These are phyloP conservation scores for Verticillium longisporum DNA, from an alignment of 2,329 filamentous ascomycete species.

Conservation along the genomic window DNA sequence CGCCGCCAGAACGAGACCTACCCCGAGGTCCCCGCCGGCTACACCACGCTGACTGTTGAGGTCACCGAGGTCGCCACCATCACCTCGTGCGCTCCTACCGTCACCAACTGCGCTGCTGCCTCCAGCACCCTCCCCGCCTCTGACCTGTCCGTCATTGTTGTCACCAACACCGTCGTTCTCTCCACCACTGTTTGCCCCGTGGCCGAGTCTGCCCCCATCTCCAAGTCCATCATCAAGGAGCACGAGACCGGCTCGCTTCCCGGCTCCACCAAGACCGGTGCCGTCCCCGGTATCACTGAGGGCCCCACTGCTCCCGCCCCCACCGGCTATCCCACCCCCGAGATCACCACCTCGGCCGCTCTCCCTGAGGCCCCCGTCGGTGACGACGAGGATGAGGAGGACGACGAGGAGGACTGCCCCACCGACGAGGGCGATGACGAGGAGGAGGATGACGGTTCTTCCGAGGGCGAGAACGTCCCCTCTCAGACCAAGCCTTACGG, in stretches of 20 bases:
- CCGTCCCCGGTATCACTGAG: conserved; percentile 12
- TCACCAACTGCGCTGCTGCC: conserved; percentile 47
- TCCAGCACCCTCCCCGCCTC: conserved; percentile 26
- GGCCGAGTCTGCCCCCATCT: conserved; percentile 30
- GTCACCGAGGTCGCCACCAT: conserved; percentile 49
- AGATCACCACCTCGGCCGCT: conserved; percentile 11
- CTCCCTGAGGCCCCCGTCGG: conserved; percentile 9
- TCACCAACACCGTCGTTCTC: conserved; percentile 31
- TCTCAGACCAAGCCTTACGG: conserved; percentile 24
- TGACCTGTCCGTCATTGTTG: conserved; percentile 23
- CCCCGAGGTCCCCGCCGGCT: conserved; percentile 8
- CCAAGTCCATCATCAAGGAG: conserved; percentile 28
- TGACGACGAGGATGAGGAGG: background rate
- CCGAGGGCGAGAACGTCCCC: conserved; percentile 8
- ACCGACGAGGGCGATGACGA: conserved; percentile 7
- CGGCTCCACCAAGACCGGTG: conserved; percentile 26
- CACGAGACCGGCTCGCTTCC: conserved; percentile 27
- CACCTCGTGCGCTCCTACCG: conserved; percentile 49
- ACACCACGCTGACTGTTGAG: conserved; percentile 41
- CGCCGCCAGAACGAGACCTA: conserved; percentile 14
- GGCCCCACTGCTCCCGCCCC: conserved; percentile 24
- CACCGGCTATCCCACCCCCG: conserved; percentile 17
- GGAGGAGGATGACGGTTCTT: conserved; percentile 9
- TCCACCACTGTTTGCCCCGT: conserved; percentile 39
- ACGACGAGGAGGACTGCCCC: background rate